Conservation (phyloP, 2,329 filamentous ascomycete species). For the Claviceps pazoutovae region DNA sequence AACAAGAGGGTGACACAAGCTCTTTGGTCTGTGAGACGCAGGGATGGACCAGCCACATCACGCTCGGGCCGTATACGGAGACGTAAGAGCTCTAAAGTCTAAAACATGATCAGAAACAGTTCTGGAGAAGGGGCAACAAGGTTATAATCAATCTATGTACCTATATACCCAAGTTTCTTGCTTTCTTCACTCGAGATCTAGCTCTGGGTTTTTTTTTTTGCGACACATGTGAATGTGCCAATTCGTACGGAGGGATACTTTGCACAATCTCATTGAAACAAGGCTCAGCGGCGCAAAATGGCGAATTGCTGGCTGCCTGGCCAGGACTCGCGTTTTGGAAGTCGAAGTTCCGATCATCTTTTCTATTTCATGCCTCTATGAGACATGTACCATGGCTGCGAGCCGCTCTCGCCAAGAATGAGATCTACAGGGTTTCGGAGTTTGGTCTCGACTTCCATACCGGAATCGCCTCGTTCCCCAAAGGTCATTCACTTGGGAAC, state of each 20-base stretch:
- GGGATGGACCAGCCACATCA: not conserved
- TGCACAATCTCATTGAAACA: not conserved
- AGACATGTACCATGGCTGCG: not conserved
- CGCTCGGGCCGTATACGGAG: not conserved
- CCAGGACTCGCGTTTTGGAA: not conserved
- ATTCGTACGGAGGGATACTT: not conserved
- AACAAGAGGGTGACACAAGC: not conserved
- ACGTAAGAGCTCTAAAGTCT: not conserved
- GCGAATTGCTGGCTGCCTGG: not conserved
- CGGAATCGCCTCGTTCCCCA: not conserved
- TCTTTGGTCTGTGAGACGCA: not conserved
- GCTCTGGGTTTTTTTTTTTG: not conserved
- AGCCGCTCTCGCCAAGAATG: not conserved
- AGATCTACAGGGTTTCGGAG: not conserved
- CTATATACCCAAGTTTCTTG: not conserved
- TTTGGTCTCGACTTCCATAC: not conserved
- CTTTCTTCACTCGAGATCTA: not conserved
- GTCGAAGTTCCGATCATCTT: not conserved
- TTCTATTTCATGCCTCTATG: not conserved
- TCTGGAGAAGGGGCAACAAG: not conserved
- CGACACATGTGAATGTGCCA: not conserved
- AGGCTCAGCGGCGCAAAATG: not conserved
- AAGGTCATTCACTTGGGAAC: not conserved
- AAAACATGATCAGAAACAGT: not conserved
- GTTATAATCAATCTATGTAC: not conserved